phyloP scores from a whole-genome alignment of 257 asterid species.

The Striga asiatica region DNA sequence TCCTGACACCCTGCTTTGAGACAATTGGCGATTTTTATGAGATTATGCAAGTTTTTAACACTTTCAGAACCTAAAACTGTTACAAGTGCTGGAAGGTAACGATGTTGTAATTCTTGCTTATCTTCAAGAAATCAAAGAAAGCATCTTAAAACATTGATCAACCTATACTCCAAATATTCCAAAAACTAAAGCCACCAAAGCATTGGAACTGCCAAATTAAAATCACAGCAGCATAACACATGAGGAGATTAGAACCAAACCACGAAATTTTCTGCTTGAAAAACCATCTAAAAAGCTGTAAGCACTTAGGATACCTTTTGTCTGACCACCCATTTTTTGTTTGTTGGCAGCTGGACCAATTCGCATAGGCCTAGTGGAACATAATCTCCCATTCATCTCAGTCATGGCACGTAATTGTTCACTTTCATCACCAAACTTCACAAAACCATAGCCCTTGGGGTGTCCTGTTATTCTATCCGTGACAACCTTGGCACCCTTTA shows the following conservation, averaged over 20 bases:
- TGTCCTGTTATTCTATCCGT: conserved; percentile 82
- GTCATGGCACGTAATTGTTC: conserved; percentile 81
- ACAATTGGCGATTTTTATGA: conserved; percentile 69
- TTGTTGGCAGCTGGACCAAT: conserved; percentile 93
- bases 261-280: conserved; percentile 4
- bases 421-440: conserved; percentile 69
- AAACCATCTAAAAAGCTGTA: conserved; percentile 11
- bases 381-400: conserved; percentile 90
- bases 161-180: conserved; percentile 24
- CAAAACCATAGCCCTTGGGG: conserved; percentile 88
- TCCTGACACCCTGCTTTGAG: conserved; percentile 92
- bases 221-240: conserved; percentile 23
- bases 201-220: conserved; percentile 27
- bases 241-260: conserved; percentile 6
- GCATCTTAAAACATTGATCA: conserved; percentile 29
- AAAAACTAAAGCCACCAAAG: conserved; percentile 25
- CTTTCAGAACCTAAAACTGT: conserved; percentile 26
- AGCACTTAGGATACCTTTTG: conserved; percentile 40
- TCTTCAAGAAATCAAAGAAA: conserved; percentile 36
- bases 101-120: conserved; percentile 30
- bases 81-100: conserved; percentile 43
- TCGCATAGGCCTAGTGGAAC: conserved; percentile 93
- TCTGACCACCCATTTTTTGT: conserved; percentile 52
- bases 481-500: conserved; percentile 86
- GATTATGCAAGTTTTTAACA: conserved; percentile 41